phyloP scores from a whole-genome alignment of 2,329 filamentous ascomycete genomes.

The Fusarium paranaense region DNA sequence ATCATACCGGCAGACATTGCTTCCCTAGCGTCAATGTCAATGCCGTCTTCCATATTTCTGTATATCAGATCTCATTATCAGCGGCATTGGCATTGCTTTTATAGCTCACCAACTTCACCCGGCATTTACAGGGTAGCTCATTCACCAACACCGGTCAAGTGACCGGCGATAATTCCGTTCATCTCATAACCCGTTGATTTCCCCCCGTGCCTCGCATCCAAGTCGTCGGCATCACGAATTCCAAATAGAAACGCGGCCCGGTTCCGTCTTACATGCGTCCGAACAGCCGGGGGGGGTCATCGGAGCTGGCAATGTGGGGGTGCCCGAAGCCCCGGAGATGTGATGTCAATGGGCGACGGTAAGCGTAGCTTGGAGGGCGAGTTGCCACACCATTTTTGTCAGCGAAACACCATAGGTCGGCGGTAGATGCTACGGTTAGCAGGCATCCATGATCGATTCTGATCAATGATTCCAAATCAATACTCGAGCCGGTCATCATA shows the following conservation, averaged over 20 bases:
- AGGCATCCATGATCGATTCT: constrained; percentile 5
- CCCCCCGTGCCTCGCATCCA: background rate
- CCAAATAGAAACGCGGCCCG: constrained; percentile 15
- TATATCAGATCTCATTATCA: background rate
- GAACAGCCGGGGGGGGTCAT: constrained; percentile 17
- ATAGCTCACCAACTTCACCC: background rate
- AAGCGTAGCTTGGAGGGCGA: constrained; percentile 2
- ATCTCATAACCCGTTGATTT: background rate
- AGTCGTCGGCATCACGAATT: background rate
- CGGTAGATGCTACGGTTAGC: background rate
- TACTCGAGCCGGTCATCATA: constrained; percentile 1
- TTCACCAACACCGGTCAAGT: background rate
- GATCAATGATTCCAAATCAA: constrained; percentile 6
- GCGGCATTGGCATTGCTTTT: background rate
- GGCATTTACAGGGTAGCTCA: background rate
- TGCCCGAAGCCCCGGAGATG: constrained; percentile 18
- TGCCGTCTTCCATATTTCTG: background rate
- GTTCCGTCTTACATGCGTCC: constrained; percentile 30
- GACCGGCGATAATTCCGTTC: background rate
- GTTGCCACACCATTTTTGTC: constrained; percentile 36
- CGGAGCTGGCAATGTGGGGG: constrained; percentile 22
- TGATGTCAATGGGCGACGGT: constrained; percentile 39
- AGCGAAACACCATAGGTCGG: constrained; percentile 9
- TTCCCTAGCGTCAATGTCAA: background rate
- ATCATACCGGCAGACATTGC: background rate